Evolutionary conservation across 257 asterid species (phyloP), one percentile per base, ranked within the genome.

Genomic region (Avicennia marina): DNA sequence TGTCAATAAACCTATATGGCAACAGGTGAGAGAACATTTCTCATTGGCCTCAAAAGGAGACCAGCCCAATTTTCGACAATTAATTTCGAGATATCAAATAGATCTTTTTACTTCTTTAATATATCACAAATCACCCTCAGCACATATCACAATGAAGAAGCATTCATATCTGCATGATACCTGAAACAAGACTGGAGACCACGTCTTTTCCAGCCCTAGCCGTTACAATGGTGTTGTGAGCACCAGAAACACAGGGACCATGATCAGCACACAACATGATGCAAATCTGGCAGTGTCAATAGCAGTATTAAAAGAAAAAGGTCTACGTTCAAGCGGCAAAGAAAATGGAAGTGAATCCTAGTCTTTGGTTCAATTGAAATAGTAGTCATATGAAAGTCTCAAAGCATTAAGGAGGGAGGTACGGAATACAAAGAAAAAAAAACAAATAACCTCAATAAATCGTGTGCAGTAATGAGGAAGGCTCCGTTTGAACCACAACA

Each of bases 221-320:
- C 19, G 99, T 93, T 24, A 93, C 99, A 21, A 93, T 93, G 53
- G 91, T 73, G 83, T 86, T 93, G 86, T 93, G 99, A 45, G 99
- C 99, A 64, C 99, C 99, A 72, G 99, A 93, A 65, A 93, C 99
- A 67, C 99, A 89, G 31, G 97, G 97, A 68, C 99, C 99, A 53
- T 93, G 99, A 70, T 93, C 99, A 34, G 97, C 99, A 74, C 99
- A 93, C 76, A 93, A 55, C 97, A 93, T 93, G 76, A 93, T 67
- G 66, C 99, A 93, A 43, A 89, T 93, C 99, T 91, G 84, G 67
- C 58, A 73, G 44, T n/a, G 62, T 34, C 29, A 46, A 62, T 21
- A 55, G 33, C 39, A 46, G 48, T 53, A 50, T 45, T 53, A 25
- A 49, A 29, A 66, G 32, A 69, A 27, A 21, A 41, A 42, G 58